Percentiles rank a stretch among this genome's conserved stretches.
These are phyloP conservation scores for Penicillium sp. DNA, from an alignment of 2,329 filamentous ascomycete species.

Conservation along the genomic window DNA sequence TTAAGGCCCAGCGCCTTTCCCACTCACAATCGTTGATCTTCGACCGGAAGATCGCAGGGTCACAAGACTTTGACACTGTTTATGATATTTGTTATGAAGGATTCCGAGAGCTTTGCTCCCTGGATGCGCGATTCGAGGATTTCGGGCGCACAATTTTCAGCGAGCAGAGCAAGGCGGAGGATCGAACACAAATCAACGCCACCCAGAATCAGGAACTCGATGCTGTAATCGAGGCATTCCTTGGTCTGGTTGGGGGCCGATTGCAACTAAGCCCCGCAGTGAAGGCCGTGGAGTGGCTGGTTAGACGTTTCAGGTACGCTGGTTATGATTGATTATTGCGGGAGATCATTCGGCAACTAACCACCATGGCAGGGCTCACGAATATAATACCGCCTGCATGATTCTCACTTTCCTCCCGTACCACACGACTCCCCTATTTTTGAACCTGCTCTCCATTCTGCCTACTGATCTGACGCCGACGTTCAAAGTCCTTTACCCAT, in stretches of 20 bases:
- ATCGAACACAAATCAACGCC: constrained; percentile 78
- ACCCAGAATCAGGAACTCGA: constrained; percentile 81
- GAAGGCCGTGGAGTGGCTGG: constrained; percentile 91
- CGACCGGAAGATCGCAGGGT: constrained; percentile 76
- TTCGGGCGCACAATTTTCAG: constrained; percentile 84
- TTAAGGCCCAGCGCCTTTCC: constrained; percentile 86
- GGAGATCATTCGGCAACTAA: constrained; percentile 20
- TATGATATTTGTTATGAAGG: constrained; percentile 85
- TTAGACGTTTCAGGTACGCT: constrained; percentile 78
- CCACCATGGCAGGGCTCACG: constrained; percentile 66
- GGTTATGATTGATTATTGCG: background rate
- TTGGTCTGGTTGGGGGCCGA: constrained; percentile 73
- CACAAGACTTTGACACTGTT: constrained; percentile 85
- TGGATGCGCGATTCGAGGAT: constrained; percentile 74
- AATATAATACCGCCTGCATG: constrained; percentile 77
- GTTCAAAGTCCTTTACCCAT: constrained; percentile 82
- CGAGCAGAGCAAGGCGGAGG: constrained; percentile 85
- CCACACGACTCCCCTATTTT: constrained; percentile 80
- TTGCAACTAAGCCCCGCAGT: constrained; percentile 82
- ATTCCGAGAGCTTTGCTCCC: constrained; percentile 83
- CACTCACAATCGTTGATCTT: constrained; percentile 96
- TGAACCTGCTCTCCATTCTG: constrained; percentile 81
- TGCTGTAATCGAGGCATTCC: constrained; percentile 72
- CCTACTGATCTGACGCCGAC: constrained; percentile 69
- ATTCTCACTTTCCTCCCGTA: constrained; percentile 90